A percentile compares a stretch with the other conserved stretches of the same genome.
Conservation (phyloP, 176 grass and related monocot species). For the Sorghum bicolor region DNA sequence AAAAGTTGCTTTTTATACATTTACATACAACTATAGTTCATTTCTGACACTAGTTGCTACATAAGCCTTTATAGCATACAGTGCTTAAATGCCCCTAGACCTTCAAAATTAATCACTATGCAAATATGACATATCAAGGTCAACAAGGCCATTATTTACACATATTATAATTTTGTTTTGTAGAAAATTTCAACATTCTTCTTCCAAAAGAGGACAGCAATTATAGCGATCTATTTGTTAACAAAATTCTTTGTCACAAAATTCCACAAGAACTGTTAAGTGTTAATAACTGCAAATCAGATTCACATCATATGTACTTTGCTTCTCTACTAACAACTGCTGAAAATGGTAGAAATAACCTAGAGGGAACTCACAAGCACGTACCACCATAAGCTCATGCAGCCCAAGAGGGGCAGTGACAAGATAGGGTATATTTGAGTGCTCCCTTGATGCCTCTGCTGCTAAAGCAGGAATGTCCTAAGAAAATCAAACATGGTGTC, state of each 20-base stretch:
- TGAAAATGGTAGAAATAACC: neutral
- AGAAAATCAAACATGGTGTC: neutral
- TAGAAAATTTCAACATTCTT: neutral
- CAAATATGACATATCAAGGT: neutral
- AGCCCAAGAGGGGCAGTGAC: conserved; percentile 88
- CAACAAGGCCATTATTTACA: neutral
- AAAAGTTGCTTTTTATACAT: neutral
- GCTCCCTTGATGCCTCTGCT: conserved; percentile 65
- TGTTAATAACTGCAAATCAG: neutral
- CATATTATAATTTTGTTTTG: neutral
- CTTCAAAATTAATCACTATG: neutral
- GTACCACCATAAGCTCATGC: conserved; percentile 94
- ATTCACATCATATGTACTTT: neutral
- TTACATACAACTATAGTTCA: neutral
- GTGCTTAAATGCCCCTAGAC: neutral
- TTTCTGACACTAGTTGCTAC: neutral
- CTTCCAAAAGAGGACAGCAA: neutral
- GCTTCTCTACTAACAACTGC: neutral
- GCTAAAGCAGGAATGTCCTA: conserved; percentile 87
- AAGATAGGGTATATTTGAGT: conserved; percentile 66
- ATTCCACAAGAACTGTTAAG: neutral
- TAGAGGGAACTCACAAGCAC: conserved; percentile 14
- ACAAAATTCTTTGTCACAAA: neutral
- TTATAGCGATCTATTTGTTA: neutral
- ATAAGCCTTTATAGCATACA: neutral